phyloP scores from a whole-genome alignment of 2,329 filamentous ascomycete species.

The Aspergillus luchuensis region DNA sequence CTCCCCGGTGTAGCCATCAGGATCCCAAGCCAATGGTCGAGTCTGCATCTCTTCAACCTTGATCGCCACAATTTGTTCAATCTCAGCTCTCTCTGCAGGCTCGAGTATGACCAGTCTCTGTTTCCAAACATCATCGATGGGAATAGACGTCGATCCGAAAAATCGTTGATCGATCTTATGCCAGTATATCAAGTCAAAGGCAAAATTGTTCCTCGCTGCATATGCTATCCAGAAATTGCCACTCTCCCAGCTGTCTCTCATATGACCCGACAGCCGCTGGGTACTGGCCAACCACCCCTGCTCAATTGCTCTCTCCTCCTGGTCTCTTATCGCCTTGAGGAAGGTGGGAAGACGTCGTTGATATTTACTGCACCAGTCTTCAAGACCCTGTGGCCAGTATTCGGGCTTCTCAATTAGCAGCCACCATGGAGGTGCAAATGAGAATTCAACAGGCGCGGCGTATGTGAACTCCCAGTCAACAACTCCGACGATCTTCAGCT shows the following conservation, averaged over 20 bases:
- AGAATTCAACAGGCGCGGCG: constrained; percentile 17
- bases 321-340: background rate
- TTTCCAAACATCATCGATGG: too few relatives aligned
- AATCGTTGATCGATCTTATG: too few relatives aligned
- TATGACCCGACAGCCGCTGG: background rate
- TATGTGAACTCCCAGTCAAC: constrained; percentile 35
- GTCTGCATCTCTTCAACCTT: background rate
- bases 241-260: background rate
- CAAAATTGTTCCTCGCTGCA: too few relatives aligned
- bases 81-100: too few relatives aligned
- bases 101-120: too few relatives aligned
- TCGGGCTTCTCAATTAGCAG: constrained; percentile 30
- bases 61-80: too few relatives aligned
- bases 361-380: background rate
- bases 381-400: constrained; percentile 20
- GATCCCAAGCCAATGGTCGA: background rate
- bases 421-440: constrained; percentile 22
- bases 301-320: background rate
- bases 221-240: background rate
- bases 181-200: too few relatives aligned
- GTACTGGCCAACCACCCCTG: background rate
- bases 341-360: background rate
- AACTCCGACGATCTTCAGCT: constrained; percentile 23
- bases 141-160: too few relatives aligned
- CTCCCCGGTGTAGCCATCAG: background rate